A percentile compares a stretch with the other conserved stretches of the same genome.
Evolutionary conservation across 441 rosid genomes (phyloP).

Genomic region (Aleurites moluccanus): DNA sequence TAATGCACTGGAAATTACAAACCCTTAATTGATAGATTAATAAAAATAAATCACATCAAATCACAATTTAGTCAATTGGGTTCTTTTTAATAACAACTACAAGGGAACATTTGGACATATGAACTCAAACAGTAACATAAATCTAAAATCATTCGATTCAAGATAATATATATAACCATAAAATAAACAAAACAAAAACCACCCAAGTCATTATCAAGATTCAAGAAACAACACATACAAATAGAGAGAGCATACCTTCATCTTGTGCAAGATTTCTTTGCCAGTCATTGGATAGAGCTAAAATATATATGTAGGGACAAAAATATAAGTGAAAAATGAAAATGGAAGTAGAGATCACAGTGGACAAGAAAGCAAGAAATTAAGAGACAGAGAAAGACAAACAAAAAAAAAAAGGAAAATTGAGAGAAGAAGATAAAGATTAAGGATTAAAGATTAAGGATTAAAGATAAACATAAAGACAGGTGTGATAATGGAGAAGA

Average conservation of each 20-base stretch:
- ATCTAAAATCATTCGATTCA: not conserved
- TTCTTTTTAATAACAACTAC: not conserved
- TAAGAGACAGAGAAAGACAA: not conserved
- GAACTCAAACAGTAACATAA: not conserved
- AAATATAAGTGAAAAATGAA: not conserved
- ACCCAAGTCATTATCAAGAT: not conserved
- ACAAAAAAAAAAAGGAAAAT: not conserved
- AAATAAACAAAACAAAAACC: no score
- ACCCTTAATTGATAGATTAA: not conserved
- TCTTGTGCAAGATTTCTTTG: conserved; percentile 66
- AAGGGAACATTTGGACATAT: not conserved
- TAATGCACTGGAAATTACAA: not conserved
- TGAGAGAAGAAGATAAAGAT: not conserved
- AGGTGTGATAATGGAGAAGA: not conserved
- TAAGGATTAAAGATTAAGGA: no score
- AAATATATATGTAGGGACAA: not conserved
- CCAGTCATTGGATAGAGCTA: conserved; percentile 38
- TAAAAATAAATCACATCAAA: not conserved
- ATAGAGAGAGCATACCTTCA: conserved; percentile 46
- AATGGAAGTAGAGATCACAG: conserved; percentile 6
- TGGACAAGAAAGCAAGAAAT: not conserved
- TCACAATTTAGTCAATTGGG: not conserved
- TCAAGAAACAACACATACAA: not conserved
- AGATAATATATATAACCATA: not conserved
- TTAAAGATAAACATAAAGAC: not conserved